Evolutionary conservation across 306 rosid genomes (phyloP), one percentile per base, ranked within the genome.

Genomic region (Trichosanthes cucumerina): DNA sequence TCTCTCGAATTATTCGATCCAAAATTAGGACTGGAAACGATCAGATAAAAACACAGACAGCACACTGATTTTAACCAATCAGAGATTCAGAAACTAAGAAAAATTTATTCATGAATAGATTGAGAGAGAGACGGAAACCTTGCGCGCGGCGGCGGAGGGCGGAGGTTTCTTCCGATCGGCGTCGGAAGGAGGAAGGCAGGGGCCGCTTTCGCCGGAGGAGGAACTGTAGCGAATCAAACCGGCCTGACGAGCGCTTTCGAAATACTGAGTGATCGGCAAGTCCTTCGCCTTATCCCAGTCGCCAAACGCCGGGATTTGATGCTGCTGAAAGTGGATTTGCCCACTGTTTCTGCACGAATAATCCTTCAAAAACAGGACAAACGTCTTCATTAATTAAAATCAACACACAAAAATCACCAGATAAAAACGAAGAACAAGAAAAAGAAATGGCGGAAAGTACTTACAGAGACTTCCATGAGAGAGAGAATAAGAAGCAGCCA

Each of bases 191-290:
- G 81, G 84, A 11, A 53, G 28, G 74, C 79, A 81, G 31, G 90
- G 88, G 59, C 77, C 91, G 38, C 82, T 81, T 38, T 91, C 97
- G 0, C 97, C 97, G 41, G 91, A 89, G 31, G 96, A 91, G 58
- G 93, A 91, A 80, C 97, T 91, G 82, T 88, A 86, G 36, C 96
- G 89, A 77, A 93, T 86, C 85, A 93, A 79, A 28, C 98, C 96
- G 2, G 93, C 96, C 31, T 94, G 97, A 49, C 96, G 89, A 0
- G 98, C 93, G 28, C 85, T 87, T 78, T 92, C 98, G 50, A 95
- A 95, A 74, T 92, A 95, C 86, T 95, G 97, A 71, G 97, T 95
- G 75, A 95, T 95, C 57, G 98, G 97, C 26, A 92, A 63, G 63
- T 95, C 89, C 57, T 89, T 91, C 0, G 96, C 87, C 46, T 84